A percentile compares a stretch with the other conserved stretches of the same genome.
These are phyloP conservation scores for Amanita rubescens DNA, from an alignment of 768 basidiomycete genomes.

Conservation along the genomic window DNA sequence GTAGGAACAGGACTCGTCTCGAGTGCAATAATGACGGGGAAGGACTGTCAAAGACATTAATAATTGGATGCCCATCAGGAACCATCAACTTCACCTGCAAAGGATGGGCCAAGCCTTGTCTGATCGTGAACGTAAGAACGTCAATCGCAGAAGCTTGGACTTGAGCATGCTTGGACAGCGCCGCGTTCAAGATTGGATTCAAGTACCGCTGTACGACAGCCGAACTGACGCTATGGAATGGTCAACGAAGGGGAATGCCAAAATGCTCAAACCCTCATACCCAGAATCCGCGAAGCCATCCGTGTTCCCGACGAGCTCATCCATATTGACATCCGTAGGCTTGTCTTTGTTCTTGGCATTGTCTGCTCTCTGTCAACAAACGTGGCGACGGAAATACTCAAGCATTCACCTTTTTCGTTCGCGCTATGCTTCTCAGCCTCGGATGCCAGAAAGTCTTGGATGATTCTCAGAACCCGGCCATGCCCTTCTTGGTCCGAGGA, in stretches of 20 bases:
- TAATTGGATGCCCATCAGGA: not conserved
- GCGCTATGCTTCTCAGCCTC: conserved; percentile 73
- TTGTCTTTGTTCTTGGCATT: conserved; percentile 37
- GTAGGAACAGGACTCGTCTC: conserved; percentile 67
- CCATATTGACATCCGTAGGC: conserved; percentile 67
- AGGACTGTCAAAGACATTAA: conserved; percentile 44
- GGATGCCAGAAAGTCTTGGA: conserved; percentile 86
- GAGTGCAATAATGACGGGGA: conserved; percentile 88
- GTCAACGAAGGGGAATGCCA: not conserved
- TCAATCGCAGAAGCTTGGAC: conserved; percentile 85
- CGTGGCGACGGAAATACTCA: not conserved
- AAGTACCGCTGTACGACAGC: conserved; percentile 93
- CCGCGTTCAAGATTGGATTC: conserved; percentile 70
- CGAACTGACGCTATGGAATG: conserved; percentile 70
- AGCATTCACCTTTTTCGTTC: conserved; percentile 52
- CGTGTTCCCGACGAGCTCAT: conserved; percentile 90
- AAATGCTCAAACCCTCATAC: conserved; percentile 37
- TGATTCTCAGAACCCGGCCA: conserved; percentile 72
- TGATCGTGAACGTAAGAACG: conserved; percentile 86
- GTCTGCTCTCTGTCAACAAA: conserved; percentile 21
- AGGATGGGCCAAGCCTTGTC: conserved; percentile 93
- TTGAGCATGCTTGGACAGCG: conserved; percentile 58
- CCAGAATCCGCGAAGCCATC: conserved; percentile 96
- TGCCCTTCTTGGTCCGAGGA: conserved; percentile 66
- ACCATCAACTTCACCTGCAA: conserved; percentile 51